These are phyloP conservation scores for Purpureocillium lavendulum DNA, from an alignment of 2,329 filamentous ascomycete genomes.

Conservation along the genomic window DNA sequence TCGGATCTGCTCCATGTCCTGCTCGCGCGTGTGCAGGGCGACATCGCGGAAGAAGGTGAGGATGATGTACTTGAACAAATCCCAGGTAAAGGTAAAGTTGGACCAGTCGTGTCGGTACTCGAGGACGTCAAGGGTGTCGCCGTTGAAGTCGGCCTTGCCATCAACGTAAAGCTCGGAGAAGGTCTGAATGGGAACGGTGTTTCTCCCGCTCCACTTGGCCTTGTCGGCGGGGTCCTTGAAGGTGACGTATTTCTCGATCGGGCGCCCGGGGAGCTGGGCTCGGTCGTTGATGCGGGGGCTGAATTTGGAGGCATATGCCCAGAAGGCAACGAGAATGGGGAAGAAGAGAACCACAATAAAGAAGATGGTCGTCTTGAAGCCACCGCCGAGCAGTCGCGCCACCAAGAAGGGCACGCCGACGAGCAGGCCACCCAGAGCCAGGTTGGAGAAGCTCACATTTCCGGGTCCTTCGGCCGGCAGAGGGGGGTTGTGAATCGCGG, in stretches of 20 bases:
- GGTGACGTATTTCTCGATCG: slow-evolving; percentile 77
- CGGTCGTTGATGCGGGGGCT: slow-evolving; percentile 87
- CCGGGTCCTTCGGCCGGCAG: slow-evolving; percentile 79
- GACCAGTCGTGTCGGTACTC: slow-evolving; percentile 94
- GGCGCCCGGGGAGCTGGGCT: slow-evolving; percentile 70
- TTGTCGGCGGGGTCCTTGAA: slow-evolving; percentile 54
- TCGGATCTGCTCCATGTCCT: slow-evolving; percentile 89
- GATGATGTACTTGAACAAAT: slow-evolving; percentile 76
- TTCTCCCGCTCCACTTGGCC: slow-evolving; percentile 61
- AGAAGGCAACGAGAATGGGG: slow-evolving; percentile 72
- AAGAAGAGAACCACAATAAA: slow-evolving; percentile 46
- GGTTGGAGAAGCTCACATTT: slow-evolving; percentile 78
- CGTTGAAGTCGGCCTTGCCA: slow-evolving; percentile 85
- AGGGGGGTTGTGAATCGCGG: slow-evolving; percentile 83
- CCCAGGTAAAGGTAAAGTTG: slow-evolving; percentile 77
- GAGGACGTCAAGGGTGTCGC: slow-evolving; percentile 73
- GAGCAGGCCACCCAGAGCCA: slow-evolving; percentile 40
- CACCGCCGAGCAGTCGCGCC: slow-evolving; percentile 72
- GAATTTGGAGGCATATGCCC: slow-evolving; percentile 67
- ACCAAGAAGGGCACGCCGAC: slow-evolving; percentile 57
- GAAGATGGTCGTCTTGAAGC: slow-evolving; percentile 80
- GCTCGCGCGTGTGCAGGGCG: slow-evolving; percentile 74
- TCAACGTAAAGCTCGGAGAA: slow-evolving; percentile 92
- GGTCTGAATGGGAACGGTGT: slow-evolving; percentile 48
- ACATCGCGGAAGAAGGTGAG: slow-evolving; percentile 77